Evolutionary conservation across 2,329 filamentous ascomycete species (phyloP).

Genomic region (Arthrobotrys megalospora): DNA sequence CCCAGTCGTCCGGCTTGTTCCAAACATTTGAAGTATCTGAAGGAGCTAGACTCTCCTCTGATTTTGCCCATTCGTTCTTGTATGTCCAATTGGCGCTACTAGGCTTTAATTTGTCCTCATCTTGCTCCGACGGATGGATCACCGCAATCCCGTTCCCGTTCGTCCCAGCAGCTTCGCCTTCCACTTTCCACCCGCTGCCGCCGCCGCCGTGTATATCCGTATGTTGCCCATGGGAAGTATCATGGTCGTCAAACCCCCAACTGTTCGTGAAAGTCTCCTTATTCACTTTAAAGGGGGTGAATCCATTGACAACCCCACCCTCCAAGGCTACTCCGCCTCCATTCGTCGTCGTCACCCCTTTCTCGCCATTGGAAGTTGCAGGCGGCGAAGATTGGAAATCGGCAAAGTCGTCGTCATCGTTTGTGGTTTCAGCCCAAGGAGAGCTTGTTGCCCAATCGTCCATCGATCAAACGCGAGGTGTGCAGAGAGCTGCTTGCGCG

Average conservation of each 20-base stretch:
- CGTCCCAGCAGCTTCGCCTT: neutral
- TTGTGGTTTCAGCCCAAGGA: slow-evolving; percentile 60
- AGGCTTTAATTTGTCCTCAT: slow-evolving; percentile 49
- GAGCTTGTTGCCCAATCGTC: slow-evolving; percentile 62
- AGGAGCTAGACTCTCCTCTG: slow-evolving; percentile 51
- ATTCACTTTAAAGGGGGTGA: slow-evolving; percentile 40
- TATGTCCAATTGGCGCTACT: slow-evolving; percentile 44
- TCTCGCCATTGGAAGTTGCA: slow-evolving; percentile 34
- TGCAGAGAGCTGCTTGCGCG: slow-evolving; percentile 48
- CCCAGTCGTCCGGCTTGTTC: slow-evolving; percentile 47
- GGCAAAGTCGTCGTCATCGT: slow-evolving; percentile 54
- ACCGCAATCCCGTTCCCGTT: slow-evolving; percentile 9
- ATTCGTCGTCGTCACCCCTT: slow-evolving; percentile 33
- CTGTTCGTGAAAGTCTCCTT: slow-evolving; percentile 52
- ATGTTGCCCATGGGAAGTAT: slow-evolving; percentile 25
- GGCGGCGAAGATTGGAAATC: slow-evolving; percentile 54
- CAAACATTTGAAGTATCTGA: slow-evolving; percentile 45
- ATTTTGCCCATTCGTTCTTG: slow-evolving; percentile 58
- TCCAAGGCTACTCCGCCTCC: slow-evolving; percentile 11
- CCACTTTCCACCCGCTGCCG: slow-evolving; percentile 29
- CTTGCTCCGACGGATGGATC: slow-evolving; percentile 8
- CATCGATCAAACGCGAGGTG: slow-evolving; percentile 61
- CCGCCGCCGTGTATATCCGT: slow-evolving; percentile 32
- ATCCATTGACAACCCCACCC: slow-evolving; percentile 36
- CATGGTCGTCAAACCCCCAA: slow-evolving; percentile 52